Evolutionary conservation across 345 rosid species (phyloP), one percentile per base, ranked within the genome.

Genomic region (Gossypium longicalyx): DNA sequence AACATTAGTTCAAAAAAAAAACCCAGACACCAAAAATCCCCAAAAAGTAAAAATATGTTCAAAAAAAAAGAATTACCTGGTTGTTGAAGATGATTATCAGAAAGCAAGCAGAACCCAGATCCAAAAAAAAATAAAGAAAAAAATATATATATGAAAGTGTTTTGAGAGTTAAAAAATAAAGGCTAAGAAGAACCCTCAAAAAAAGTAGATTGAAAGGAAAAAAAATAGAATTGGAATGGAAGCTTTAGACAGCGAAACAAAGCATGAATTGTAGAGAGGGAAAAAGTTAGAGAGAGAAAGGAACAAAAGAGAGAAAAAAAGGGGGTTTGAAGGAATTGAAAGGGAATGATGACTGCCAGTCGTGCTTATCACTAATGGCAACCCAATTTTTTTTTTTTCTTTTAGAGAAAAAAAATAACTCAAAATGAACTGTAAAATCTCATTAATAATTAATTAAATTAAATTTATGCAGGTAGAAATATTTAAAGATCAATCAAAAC

Each of bases 321-420:
- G 1, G 51, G 29, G 60, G 62, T 3, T 9, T 10, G 34, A 65
- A 61, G 63, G 78, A 83, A 76, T 85, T 84, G 91, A 57, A 89
- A 87, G 88, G 93, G 88, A 88, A 88, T 87, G 90, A 92, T 88
- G 93, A 85, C 65, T 88, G 94, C 89, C 94, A 92, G 96, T 88
- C 97, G 98, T 90, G 98, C 93, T 86, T 78, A 87, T 87, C 97
- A 92, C 97, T 86, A 94, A 90, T 87, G 83, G 93, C 89, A 85
- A 83, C 85, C 58, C n/a, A 68, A 68, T 13, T 2, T 20, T 6
- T 7, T n/a, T 6, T 7, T n/a, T 54, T 19, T 54, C 2, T 2
- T 22, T 0, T 5, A 6, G 41, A 5, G 0, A 7, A 77, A 66
- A 59, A 41, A 72, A 25, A 52, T 12, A 29, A 72, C n/a, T 72